phyloP scores from a whole-genome alignment of 805 yeast species.

The Metschnikowia picachoensis region DNA sequence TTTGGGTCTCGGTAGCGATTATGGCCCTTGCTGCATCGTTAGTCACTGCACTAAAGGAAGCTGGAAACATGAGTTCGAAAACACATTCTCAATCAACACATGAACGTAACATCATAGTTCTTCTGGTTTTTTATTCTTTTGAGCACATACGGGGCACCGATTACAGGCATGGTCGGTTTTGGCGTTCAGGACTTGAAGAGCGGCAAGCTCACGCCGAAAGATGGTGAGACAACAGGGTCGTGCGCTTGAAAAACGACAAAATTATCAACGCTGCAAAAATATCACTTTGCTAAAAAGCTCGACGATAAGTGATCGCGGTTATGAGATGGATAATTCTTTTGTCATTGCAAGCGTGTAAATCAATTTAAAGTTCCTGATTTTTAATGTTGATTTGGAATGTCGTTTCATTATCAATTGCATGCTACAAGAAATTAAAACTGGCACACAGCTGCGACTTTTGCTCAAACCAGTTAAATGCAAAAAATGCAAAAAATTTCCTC shows the following conservation, averaged over 20 bases:
- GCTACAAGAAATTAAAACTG: too few relatives aligned
- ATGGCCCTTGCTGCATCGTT: conserved; percentile 37
- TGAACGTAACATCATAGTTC: too few relatives aligned
- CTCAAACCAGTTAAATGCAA: too few relatives aligned
- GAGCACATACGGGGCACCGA: conserved; percentile 30
- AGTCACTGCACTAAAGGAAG: conserved; percentile 3
- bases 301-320: too few relatives aligned
- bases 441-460: too few relatives aligned
- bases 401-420: too few relatives aligned
- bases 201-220: background rate
- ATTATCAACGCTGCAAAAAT: background rate
- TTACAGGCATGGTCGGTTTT: conserved; percentile 21
- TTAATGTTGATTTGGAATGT: too few relatives aligned
- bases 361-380: too few relatives aligned
- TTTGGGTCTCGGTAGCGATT: conserved; percentile 52
- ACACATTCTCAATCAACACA: background rate
- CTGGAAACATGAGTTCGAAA: background rate
- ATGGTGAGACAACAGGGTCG: conserved; percentile 3
- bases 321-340: too few relatives aligned
- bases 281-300: background rate
- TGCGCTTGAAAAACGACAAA: background rate
- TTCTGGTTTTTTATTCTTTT: background rate
- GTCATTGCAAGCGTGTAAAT: too few relatives aligned
- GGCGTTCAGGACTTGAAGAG: background rate
- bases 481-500: too few relatives aligned